Evolutionary conservation across 148 eudicot genomes (phyloP).

Genomic region (Persicaria tinctoria): DNA sequence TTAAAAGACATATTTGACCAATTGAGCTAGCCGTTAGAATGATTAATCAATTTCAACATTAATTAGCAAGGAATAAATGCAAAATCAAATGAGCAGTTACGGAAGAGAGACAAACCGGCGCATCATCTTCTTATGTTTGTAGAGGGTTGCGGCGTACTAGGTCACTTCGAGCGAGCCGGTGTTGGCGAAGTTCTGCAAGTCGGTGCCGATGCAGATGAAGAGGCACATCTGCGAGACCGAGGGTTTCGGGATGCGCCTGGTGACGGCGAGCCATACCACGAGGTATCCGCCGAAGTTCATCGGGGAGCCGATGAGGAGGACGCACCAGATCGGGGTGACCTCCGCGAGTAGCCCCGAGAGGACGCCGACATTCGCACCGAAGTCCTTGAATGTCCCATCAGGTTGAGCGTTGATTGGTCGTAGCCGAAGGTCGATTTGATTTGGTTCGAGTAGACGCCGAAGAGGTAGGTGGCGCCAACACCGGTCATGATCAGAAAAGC

Average conservation of each 20-base stretch:
- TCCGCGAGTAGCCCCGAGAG: constrained; percentile 44
- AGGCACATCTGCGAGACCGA: constrained; percentile 41
- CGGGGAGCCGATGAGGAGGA: constrained; percentile 29
- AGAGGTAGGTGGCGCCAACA: constrained; percentile 43
- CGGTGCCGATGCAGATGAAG: constrained; percentile 32
- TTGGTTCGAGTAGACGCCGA: constrained; percentile 44
- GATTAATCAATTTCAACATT: no score
- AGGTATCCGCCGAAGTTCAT: constrained; percentile 47
- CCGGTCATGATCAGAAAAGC: constrained; percentile 40
- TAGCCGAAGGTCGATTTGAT: constrained; percentile 38
- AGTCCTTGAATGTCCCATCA: constrained; percentile 39
- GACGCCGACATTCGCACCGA: constrained; percentile 48
- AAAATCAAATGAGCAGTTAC: no score
- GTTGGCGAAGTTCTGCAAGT: constrained; percentile 30
- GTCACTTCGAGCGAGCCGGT: constrained; percentile 19
- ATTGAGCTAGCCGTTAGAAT: no score
- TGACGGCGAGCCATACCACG: constrained; percentile 41
- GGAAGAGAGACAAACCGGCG: no score
- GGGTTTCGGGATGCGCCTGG: constrained; percentile 22
- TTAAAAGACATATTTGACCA: no score
- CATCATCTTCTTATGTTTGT: no score
- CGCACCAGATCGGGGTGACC: constrained; percentile 38
- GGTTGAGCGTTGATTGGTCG: constrained; percentile 48
- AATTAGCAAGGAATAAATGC: no score
- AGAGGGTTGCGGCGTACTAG: no score